These are phyloP conservation scores for Pseudogymnoascus sp. DNA, from an alignment of 2,329 filamentous ascomycete genomes.

Conservation along the genomic window DNA sequence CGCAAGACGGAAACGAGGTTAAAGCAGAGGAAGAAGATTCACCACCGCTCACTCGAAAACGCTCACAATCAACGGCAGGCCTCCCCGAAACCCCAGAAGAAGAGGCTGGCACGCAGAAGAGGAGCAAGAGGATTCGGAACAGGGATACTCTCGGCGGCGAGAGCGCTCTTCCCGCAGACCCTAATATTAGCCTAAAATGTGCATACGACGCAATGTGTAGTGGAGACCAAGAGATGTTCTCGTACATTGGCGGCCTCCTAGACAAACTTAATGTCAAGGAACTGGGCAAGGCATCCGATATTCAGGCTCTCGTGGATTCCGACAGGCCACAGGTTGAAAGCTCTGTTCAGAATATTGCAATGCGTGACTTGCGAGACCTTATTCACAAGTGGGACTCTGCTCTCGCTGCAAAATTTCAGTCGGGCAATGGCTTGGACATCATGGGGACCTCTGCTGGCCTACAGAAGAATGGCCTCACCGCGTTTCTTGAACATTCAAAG, in stretches of 20 bases:
- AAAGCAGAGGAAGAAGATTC: neutral
- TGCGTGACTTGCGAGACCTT: slow-evolving; percentile 30
- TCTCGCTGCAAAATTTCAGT: slow-evolving; percentile 27
- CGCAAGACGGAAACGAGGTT: neutral
- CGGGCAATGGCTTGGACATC: slow-evolving; percentile 25
- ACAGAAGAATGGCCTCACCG: slow-evolving; percentile 41
- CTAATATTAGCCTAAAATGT: slow-evolving; percentile 43
- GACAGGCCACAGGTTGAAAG: slow-evolving; percentile 15
- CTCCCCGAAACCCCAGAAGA: slow-evolving; percentile 48
- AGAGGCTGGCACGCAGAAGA: slow-evolving; percentile 48
- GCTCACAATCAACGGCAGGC: slow-evolving; percentile 54
- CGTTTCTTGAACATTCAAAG: slow-evolving; percentile 56
- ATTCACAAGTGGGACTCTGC: slow-evolving; percentile 31
- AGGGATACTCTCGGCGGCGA: slow-evolving; percentile 42
- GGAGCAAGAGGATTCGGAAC: slow-evolving; percentile 56
- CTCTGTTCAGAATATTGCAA: slow-evolving; percentile 20
- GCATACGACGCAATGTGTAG: slow-evolving; percentile 11
- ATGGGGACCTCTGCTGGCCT: slow-evolving; percentile 23
- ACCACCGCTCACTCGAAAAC: slow-evolving; percentile 39
- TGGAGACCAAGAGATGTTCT: slow-evolving; percentile 26
- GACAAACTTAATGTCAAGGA: slow-evolving; percentile 24
- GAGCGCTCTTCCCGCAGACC: slow-evolving; percentile 42
- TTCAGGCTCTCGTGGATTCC: slow-evolving; percentile 20
- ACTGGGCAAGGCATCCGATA: slow-evolving; percentile 21
- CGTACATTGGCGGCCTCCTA: slow-evolving; percentile 22